Evolutionary conservation across 495 filamentous ascomycete genomes (phyloP).

Genomic region (Xylaria venustula): DNA sequence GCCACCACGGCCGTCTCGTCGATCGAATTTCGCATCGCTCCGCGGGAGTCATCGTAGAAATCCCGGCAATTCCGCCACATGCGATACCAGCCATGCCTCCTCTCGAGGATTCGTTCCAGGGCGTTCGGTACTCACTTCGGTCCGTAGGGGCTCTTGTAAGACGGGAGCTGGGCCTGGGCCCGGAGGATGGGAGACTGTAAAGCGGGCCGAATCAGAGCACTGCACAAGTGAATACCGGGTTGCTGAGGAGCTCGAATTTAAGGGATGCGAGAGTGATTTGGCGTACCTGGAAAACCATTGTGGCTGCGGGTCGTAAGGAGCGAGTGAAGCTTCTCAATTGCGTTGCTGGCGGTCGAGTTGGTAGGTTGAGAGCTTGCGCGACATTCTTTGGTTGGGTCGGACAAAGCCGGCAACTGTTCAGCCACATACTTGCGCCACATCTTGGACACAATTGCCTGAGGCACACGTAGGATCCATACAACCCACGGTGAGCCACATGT

Average conservation of each 20-base stretch:
- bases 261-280: not conserved
- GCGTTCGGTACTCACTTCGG: conserved; percentile 46
- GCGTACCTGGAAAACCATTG: conserved; percentile 43
- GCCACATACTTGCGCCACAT: conserved; percentile 12
- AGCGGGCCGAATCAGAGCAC: conserved; percentile 17
- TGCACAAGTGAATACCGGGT: too few relatives aligned
- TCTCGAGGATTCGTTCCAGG: not conserved
- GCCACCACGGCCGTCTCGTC: conserved; percentile 13
- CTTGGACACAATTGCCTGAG: not conserved
- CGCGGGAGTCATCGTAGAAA: not conserved
- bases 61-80: too few relatives aligned
- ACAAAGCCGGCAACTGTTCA: conserved; percentile 19
- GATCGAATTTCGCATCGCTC: not conserved
- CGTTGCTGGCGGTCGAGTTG: conserved; percentile 14
- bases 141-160: conserved; percentile 51
- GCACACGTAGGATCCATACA: too few relatives aligned
- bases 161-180: conserved; percentile 23
- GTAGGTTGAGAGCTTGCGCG: conserved; percentile 24
- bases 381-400: conserved; percentile 24
- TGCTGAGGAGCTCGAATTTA: not conserved
- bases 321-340: conserved; percentile 13
- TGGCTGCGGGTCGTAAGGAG: conserved; percentile 20
- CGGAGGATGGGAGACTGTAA: conserved; percentile 36
- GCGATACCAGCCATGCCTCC: not conserved
- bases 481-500: too few relatives aligned